These are phyloP conservation scores for Aspergillus diversus DNA, from an alignment of 495 filamentous ascomycete genomes.

Conservation along the genomic window DNA sequence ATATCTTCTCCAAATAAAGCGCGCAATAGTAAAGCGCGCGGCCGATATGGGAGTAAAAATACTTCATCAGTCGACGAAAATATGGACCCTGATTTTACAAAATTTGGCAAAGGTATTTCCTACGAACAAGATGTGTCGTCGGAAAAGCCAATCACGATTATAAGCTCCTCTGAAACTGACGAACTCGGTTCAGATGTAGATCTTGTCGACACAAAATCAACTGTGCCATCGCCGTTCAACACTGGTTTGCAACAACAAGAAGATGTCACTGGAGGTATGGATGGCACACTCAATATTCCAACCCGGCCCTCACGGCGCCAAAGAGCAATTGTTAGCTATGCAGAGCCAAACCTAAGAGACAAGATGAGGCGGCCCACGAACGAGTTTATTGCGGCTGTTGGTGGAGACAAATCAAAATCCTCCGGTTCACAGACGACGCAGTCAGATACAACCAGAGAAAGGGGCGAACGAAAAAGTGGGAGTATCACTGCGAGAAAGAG, in stretches of 20 bases:
- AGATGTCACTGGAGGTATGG: constrained; percentile 3
- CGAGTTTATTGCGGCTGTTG: constrained; percentile 72
- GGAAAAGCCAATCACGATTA: not conserved
- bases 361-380: constrained; percentile 88
- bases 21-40: constrained; percentile 14
- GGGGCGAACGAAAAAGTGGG: constrained; percentile 12
- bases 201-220: not conserved
- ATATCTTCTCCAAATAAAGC: constrained; percentile 35
- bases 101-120: not conserved
- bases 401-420: constrained; percentile 47
- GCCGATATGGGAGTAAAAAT: constrained; percentile 5
- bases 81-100: not conserved
- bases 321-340: constrained; percentile 74
- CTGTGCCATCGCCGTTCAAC: not conserved
- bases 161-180: not conserved
- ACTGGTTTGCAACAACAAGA: not conserved
- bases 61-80: not conserved
- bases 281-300: constrained; percentile 41
- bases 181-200: not conserved
- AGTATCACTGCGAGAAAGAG: constrained; percentile 8
- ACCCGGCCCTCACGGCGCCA: constrained; percentile 66
- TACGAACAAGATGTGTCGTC: not conserved
- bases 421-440: constrained; percentile 33
- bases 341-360: constrained; percentile 79
- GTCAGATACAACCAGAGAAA: constrained; percentile 27